Conservation (phyloP, 202 grass and related monocot genomes). For the Eragrostis tef region DNA sequence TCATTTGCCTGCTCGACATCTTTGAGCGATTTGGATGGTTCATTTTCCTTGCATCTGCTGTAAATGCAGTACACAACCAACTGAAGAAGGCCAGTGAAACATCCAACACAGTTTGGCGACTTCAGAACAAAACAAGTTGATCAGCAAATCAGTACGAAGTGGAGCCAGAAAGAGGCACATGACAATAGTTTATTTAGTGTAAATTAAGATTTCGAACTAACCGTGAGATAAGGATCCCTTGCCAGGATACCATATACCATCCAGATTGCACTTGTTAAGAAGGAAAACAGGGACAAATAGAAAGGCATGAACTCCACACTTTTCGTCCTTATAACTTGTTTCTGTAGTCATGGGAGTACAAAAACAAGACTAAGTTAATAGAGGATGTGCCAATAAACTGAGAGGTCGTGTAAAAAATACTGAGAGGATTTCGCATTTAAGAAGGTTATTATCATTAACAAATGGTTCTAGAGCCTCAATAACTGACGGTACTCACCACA, state of each 20-base stretch:
- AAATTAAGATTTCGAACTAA: not conserved
- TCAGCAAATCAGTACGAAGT: not conserved
- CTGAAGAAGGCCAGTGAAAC: slow-evolving; percentile 65
- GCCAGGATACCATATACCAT: slow-evolving; percentile 70
- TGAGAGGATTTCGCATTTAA: not conserved
- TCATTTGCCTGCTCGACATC: slow-evolving; percentile 50
- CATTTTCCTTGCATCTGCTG: slow-evolving; percentile 47
- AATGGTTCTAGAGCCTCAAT: not conserved
- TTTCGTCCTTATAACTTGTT: slow-evolving; percentile 72
- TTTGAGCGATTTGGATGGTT: slow-evolving; percentile 24
- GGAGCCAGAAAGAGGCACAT: not conserved
- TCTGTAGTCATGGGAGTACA: slow-evolving; percentile 49
- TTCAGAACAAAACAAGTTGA: slow-evolving; percentile 41
- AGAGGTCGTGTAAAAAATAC: not conserved
- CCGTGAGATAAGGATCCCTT: slow-evolving; percentile 56
- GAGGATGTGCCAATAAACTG: not conserved
- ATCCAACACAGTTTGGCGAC: slow-evolving; percentile 65
- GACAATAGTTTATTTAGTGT: not conserved
- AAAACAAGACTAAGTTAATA: not conserved
- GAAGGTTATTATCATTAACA: not conserved
- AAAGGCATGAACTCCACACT: slow-evolving; percentile 91
- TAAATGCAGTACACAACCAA: slow-evolving; percentile 70
- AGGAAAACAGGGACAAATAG: slow-evolving; percentile 76
- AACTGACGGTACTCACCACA: slow-evolving; percentile 52
- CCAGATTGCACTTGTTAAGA: slow-evolving; percentile 66